A percentile compares a stretch with the other conserved stretches of the same genome.
These are phyloP conservation scores for Hymenoscyphus albidus DNA, from an alignment of 2,329 filamentous ascomycete genomes.

Conservation along the genomic window DNA sequence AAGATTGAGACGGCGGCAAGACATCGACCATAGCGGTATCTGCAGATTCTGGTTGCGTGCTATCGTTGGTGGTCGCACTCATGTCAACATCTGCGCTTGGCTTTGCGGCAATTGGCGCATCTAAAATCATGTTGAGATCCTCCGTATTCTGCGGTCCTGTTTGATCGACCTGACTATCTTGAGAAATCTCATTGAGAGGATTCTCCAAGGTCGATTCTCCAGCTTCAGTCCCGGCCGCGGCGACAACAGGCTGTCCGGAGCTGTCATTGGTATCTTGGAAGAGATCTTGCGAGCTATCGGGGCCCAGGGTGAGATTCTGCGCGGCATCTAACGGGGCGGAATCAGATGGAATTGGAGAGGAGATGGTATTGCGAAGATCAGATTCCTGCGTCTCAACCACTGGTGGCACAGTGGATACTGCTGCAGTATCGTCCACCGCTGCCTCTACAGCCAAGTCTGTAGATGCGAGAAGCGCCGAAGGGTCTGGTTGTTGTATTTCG, in stretches of 20 bases:
- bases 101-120: neutral
- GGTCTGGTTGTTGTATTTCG: conserved; percentile 14
- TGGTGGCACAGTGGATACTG: conserved; percentile 30
- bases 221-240: neutral
- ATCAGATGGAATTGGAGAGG: conserved; percentile 13
- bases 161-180: neutral
- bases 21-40: conserved; percentile 34
- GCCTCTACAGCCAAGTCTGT: conserved; percentile 24
- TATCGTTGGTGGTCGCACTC: neutral
- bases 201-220: conserved; percentile 1
- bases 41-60: neutral
- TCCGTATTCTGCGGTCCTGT: neutral
- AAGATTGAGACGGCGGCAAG: conserved; percentile 31
- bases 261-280: neutral
- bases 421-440: conserved; percentile 25
- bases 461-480: conserved; percentile 15
- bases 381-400: conserved; percentile 33
- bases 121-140: neutral
- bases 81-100: neutral
- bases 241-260: neutral
- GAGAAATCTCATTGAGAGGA: neutral
- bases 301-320: conserved; percentile 13
- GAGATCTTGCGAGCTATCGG: conserved; percentile 8
- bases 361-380: conserved; percentile 29
- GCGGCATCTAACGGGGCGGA: conserved; percentile 1